These are phyloP conservation scores for Stentor coeruleus DNA, from an alignment of 73 alveolate species.

Conservation along the genomic window DNA sequence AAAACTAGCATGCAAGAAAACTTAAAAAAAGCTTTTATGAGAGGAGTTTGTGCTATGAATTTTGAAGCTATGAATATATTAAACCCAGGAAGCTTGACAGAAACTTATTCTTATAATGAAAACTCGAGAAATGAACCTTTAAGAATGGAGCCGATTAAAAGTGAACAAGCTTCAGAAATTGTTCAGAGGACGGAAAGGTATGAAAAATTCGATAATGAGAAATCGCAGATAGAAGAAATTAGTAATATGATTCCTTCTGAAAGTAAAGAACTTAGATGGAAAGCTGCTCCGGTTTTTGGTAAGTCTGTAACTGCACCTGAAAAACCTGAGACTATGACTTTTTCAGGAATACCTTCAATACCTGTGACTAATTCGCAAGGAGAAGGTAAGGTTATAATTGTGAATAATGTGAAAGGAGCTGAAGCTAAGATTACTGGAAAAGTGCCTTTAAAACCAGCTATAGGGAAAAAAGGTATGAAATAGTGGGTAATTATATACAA, in stretches of 20 bases:
- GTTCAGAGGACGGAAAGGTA: too few relatives aligned
- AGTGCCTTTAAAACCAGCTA: neutral
- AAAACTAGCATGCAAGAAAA: conserved; percentile 84
- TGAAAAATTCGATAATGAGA: too few relatives aligned
- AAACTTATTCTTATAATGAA: neutral
- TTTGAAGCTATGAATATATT: conserved; percentile 98
- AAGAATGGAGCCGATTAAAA: neutral
- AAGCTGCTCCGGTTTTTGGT: conserved; percentile 31
- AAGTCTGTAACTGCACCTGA: conserved; percentile 14
- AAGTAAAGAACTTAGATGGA: conserved; percentile 20
- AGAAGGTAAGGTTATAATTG: conserved; percentile 3
- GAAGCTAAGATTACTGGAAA: conserved; percentile 11
- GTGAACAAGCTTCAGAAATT: too few relatives aligned
- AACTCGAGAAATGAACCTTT: neutral
- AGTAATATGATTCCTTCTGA: conserved; percentile 22
- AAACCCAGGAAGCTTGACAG: too few relatives aligned
- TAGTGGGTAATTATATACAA: too few relatives aligned
- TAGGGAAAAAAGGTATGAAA: conserved; percentile 23
- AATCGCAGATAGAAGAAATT: neutral
- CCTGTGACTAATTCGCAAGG: neutral
- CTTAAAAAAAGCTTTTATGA: conserved; percentile 96
- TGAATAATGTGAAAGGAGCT: neutral
- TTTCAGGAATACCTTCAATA: neutral
- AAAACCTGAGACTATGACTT: neutral
- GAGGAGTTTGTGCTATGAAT: conserved; percentile 97